A percentile compares a stretch with the other conserved stretches of the same genome.
phyloP scores from a whole-genome alignment of 805 yeast species.

The Lachancea cidri region DNA sequence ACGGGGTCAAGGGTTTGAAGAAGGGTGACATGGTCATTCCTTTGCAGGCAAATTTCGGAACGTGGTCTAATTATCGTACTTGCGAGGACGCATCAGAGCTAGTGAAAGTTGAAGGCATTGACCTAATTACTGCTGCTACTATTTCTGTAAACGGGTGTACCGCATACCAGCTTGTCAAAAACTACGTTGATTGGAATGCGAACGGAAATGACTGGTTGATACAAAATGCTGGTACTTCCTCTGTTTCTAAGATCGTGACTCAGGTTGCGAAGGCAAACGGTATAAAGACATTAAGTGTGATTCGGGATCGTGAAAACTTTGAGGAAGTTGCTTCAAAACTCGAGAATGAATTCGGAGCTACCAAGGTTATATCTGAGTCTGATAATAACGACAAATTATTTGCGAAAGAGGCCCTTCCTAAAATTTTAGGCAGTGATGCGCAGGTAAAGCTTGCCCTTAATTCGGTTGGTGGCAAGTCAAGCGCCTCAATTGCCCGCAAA shows the following conservation, averaged over 20 bases:
- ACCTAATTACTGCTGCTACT: constrained; percentile 74
- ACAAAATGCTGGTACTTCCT: constrained; percentile 95
- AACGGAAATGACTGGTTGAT: constrained; percentile 70
- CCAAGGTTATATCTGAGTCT: constrained; percentile 81
- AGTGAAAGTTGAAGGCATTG: constrained; percentile 46
- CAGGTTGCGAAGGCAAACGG: constrained; percentile 81
- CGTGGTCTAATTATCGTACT: constrained; percentile 82
- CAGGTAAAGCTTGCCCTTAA: constrained; percentile 76
- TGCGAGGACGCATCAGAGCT: constrained; percentile 48
- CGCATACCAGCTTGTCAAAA: constrained; percentile 81
- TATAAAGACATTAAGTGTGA: constrained; percentile 76
- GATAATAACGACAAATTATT: constrained; percentile 68
- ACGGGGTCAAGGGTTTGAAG: constrained; percentile 40
- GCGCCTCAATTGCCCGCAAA: constrained; percentile 78
- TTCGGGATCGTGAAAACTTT: constrained; percentile 78
- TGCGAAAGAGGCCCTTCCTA: constrained; percentile 46
- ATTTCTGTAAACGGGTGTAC: constrained; percentile 89
- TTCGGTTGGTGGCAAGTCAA: constrained; percentile 89
- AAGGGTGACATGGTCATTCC: constrained; percentile 91
- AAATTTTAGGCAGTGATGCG: constrained; percentile 39
- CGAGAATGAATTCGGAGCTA: constrained; percentile 64
- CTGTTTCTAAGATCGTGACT: constrained; percentile 87
- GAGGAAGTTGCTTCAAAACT: constrained; percentile 56
- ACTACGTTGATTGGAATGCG: constrained; percentile 39
- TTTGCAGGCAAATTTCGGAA: constrained; percentile 70